Percentiles rank a stretch among this genome's conserved stretches.
Conservation (phyloP, 2,329 filamentous ascomycete species). For the Fusarium sp. region DNA sequence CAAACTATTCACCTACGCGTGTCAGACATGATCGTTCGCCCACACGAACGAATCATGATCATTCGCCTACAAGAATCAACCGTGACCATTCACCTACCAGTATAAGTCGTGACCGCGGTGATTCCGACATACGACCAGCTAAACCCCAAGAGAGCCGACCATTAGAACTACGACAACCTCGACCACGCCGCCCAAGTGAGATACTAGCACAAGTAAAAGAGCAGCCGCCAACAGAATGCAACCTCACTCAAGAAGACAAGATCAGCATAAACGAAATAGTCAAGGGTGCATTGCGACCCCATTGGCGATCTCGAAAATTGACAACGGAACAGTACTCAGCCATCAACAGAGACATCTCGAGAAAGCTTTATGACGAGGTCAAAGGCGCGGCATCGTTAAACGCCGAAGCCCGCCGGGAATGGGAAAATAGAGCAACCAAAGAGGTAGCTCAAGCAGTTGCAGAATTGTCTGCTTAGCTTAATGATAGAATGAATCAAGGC, state of each 20-base stretch:
- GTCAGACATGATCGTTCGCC: conserved; percentile 18
- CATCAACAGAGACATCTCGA: conserved; percentile 91
- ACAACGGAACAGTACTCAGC: conserved; percentile 91
- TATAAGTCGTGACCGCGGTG: conserved; percentile 35
- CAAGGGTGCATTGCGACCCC: conserved; percentile 82
- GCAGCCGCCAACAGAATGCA: conserved; percentile 74
- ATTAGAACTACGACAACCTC: conserved; percentile 66
- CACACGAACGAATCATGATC: conserved; percentile 19
- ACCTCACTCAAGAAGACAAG: conserved; percentile 85
- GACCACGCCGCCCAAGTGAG: conserved; percentile 62
- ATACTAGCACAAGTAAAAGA: conserved; percentile 67
- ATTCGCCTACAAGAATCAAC: conserved; percentile 10
- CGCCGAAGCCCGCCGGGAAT: conserved; percentile 74
- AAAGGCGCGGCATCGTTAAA: conserved; percentile 70
- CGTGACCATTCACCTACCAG: conserved; percentile 62
- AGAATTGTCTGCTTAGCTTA: conserved; percentile 64
- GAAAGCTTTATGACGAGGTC: conserved; percentile 83
- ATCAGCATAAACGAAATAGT: conserved; percentile 91
- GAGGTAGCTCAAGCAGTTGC: conserved; percentile 84
- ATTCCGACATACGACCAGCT: conserved; percentile 41
- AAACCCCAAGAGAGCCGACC: conserved; percentile 51
- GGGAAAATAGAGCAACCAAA: conserved; percentile 81
- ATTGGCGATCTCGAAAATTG: conserved; percentile 83
- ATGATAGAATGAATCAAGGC: conserved; percentile 49
- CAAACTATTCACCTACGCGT: conserved; percentile 74